phyloP scores from a whole-genome alignment of 805 yeast species.

The Ogataea polymorpha region DNA sequence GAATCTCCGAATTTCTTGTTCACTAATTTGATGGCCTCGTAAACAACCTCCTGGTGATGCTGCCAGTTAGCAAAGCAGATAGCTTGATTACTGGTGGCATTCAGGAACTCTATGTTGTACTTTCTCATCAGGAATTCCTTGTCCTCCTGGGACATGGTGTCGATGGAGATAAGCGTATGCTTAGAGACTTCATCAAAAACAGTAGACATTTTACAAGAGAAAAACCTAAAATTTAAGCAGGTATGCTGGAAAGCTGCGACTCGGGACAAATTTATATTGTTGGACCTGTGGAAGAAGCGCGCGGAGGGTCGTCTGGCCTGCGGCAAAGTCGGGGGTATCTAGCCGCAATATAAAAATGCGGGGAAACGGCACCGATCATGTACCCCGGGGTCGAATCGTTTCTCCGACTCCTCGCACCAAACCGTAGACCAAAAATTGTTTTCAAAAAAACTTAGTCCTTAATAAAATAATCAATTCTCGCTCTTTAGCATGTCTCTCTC shows the following conservation, averaged over 20 bases:
- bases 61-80: slow-evolving; percentile 24
- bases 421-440: background rate
- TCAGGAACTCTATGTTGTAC: slow-evolving; percentile 19
- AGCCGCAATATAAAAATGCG: background rate
- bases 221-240: background rate
- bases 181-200: slow-evolving; percentile 20
- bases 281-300: background rate
- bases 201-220: slow-evolving; percentile 3
- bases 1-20: slow-evolving; percentile 9
- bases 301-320: background rate
- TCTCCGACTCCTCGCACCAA: background rate
- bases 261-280: background rate
- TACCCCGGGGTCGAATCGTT: background rate
- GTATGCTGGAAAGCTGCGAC: background rate
- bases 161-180: slow-evolving; percentile 22
- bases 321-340: background rate
- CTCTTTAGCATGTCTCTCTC: slow-evolving; percentile 12
- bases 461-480: background rate
- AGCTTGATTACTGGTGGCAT: slow-evolving; percentile 32
- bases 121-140: slow-evolving; percentile 14
- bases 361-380: background rate
- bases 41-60: slow-evolving; percentile 20
- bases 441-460: slow-evolving; percentile 2
- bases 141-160: slow-evolving; percentile 25
- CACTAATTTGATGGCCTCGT: slow-evolving; percentile 21